A percentile compares a stretch with the other conserved stretches of the same genome.
Evolutionary conservation across 176 grass and related monocot species (phyloP).

Genomic region (Oryza nivara): DNA sequence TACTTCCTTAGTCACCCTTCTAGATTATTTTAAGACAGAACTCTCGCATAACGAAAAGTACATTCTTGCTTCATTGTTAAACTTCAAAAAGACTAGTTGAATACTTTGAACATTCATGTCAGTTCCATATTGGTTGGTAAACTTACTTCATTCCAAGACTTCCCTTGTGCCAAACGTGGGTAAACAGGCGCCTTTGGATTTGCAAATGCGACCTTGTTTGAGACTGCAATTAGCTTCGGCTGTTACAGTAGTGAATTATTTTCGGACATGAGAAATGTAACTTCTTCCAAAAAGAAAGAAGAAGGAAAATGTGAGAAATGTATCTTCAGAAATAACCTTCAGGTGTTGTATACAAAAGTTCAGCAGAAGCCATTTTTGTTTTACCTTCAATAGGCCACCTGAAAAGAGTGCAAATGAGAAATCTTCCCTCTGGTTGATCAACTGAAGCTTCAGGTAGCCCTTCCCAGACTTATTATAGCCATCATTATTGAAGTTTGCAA

Average conservation of each 20-base stretch:
- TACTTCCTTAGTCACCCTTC: neutral
- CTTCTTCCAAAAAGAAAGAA: too few species aligned
- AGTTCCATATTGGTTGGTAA: neutral
- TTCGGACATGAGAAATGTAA: neutral
- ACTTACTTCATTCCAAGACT: slow-evolving; percentile 76
- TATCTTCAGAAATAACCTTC: neutral
- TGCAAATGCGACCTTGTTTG: slow-evolving; percentile 53
- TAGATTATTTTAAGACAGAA: neutral
- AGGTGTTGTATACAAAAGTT: slow-evolving; percentile 17
- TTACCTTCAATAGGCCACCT: slow-evolving; percentile 62
- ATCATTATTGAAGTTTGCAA: slow-evolving; percentile 58
- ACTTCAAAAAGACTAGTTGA: neutral
- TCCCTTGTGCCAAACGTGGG: slow-evolving; percentile 66
- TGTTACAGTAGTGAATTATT: slow-evolving; percentile 8
- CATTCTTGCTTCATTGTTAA: neutral
- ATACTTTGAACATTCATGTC: neutral
- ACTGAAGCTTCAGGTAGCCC: slow-evolving; percentile 60
- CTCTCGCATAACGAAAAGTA: neutral
- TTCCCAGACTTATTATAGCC: slow-evolving; percentile 54
- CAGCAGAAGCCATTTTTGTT: neutral
- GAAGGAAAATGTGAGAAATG: neutral
- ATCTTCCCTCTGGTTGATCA: slow-evolving; percentile 83
- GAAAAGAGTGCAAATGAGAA: slow-evolving; percentile 80
- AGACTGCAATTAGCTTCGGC: slow-evolving; percentile 63
- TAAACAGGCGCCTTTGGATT: slow-evolving; percentile 71